Evolutionary conservation across 2,329 filamentous ascomycete species (phyloP), one percentile per base, ranked within the genome.

Genomic region (Onygenales sp.): DNA sequence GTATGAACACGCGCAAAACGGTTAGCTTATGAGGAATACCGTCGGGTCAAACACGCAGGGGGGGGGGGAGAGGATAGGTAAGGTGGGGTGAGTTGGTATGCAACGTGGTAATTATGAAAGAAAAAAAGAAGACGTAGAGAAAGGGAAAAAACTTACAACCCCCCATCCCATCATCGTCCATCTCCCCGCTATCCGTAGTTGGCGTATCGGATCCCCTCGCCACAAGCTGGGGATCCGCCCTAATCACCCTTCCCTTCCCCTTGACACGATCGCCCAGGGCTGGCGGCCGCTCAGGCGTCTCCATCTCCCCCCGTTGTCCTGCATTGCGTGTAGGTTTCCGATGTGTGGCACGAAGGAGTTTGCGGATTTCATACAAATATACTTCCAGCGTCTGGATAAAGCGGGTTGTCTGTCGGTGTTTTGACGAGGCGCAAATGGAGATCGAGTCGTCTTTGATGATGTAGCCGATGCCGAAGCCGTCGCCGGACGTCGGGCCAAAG

Each of bases 381-480:
- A 82, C 85, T 69, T 97, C 93, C 2, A 97, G 74, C 0, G 89
- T 88, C 63, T 95, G 89, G 56, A 97, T 83, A 65, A 93, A 94
- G 5, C 93, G 85, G 61, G 84, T 84, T 0, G 93, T 98, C 73
- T 98, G 93, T 42, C 93, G 77, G 68, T 98, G 93, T 72, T 96
- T 96, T 64, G 87, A 93, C 11, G 86, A 87, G 0, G 91, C 90
- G 69, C 93, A 97, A 57, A 98, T 92, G 46, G 85, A 89, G 56
- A 97, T 87, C 48, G 83, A 81, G 51, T 93, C 88, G 60, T 94
- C 89, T 71, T 98, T 98, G 79, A 98, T 96, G 64, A 98, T 97
- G 74, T 98, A 98, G 2, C 93, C 93, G 53, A 98, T 96, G 33
- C 93, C 93, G 65, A 97, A 97, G 0, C 93, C 93, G 59, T 96